Conservation (phyloP, 352 stramenopile genomes). For the Phytophthora rubi region DNA sequence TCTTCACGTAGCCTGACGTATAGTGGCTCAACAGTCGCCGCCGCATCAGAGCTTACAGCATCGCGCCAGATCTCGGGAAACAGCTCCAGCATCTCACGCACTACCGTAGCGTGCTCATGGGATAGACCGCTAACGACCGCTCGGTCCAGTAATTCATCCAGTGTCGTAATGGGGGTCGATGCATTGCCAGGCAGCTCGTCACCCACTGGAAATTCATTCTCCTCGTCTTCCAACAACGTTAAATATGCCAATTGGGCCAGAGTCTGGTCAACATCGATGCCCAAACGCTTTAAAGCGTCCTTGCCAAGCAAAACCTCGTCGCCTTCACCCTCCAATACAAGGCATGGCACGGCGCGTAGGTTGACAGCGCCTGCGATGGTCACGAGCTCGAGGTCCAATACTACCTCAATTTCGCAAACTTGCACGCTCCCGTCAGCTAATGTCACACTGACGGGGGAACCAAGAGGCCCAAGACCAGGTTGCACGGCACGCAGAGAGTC, state of each 20-base stretch:
- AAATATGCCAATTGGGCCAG: conserved; percentile 1
- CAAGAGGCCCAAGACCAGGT: background rate
- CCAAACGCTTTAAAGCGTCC: conserved; percentile 1
- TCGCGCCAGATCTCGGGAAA: conserved; percentile 4
- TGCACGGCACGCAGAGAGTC: background rate
- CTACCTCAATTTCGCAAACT: background rate
- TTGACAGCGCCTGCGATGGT: background rate
- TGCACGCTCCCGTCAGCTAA: too few species aligned
- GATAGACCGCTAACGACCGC: background rate
- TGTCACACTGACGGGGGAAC: background rate
- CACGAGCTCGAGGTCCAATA: background rate
- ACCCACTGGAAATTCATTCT: conserved; percentile 11
- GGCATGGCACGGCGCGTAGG: background rate
- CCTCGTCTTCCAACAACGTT: background rate
- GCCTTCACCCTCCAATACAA: background rate
- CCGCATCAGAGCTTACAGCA: background rate
- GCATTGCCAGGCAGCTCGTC: background rate
- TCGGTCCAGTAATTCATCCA: background rate
- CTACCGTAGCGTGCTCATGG: background rate
- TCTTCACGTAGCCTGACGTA: background rate
- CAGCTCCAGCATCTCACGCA: background rate
- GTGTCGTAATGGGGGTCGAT: background rate
- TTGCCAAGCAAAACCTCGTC: conserved; percentile 12
- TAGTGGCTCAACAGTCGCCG: conserved; percentile 3
- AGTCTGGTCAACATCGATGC: conserved; percentile 13